Evolutionary conservation across 208 protist species (phyloP), one percentile per base, ranked within the genome.

Genomic region (Trypanosoma lewisi): DNA sequence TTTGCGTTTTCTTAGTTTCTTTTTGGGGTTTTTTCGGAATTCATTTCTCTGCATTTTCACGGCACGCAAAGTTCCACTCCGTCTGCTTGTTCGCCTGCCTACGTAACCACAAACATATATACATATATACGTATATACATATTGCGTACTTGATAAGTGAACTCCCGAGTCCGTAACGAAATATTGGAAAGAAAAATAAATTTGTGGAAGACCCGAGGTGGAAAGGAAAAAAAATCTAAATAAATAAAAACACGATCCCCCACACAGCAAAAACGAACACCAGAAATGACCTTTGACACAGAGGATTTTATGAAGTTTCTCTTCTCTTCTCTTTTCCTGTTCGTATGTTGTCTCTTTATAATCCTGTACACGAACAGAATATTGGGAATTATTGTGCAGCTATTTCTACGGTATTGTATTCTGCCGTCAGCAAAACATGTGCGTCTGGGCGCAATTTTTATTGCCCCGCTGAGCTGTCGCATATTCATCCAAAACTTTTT

Each of bases 401-500:
- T 82, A 8, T 34, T 94, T 16, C 51, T 91, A 61, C 80, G 78
- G 31, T 85, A 82, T 57, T 73, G 83, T 36, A 68, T 94, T 28
- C 51, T 96, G 39, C 75, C 79, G 4, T 78, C 79, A 8, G 70
- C 82, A 44, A 78, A 84, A n/a, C 63, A 68, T 9, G 70, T 94
- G 21, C 48, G 57, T 14, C 48, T 94, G 28, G 70, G 82, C 7
- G 78, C 77, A 17, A 51, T 94, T 30, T 71, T 86, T 47, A 31
- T 94, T 23, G 55, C 85, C 4, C 82, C 83, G 1, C 69, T 94
- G 49, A 78, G 78, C 31, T 80, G 72, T 5, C 80, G 90, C 21
- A 55, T 96, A 6, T 81, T 94, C 41, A 89, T 94, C 47, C 72
- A 89, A 41, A 68, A 85, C 45, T 56, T 96, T 19, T 83, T 81